Base-by-base conservation (phyloP, 148 eudicot genomes). In the Persicaria tinctoria region DNA sequence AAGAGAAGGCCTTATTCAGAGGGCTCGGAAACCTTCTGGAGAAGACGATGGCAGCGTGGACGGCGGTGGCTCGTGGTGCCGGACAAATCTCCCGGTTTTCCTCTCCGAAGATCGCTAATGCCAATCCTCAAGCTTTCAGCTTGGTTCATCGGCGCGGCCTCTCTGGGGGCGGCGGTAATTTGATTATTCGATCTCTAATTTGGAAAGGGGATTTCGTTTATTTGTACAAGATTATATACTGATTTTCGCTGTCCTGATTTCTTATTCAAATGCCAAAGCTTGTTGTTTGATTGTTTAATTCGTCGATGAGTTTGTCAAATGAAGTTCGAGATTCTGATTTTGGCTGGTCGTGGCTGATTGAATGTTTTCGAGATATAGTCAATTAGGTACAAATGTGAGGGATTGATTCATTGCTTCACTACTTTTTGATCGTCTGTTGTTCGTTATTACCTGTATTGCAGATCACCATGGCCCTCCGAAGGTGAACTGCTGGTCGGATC, bases 381-480 rank as follows among this genome's bases (percentile, higher is more conserved):
- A 50, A 50, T 50, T 50, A 50, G 53, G 53, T 10, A 50, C 9
- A 50, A 8, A 32, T 50, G 3, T 5, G 8, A 50, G 9, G 8
- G 11, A 50, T 50, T 50, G 12, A 50, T 10, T 50, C 53, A 50
- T 50, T 10, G 12, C 13, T 50, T 50, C 9, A 50, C 53, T 50
- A 50, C 13, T 50, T 50, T 63, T 63, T 63, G 16, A 27, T 63
- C 41, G 68, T 63, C 5, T 62, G 27, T 60, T 10, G n/a, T 3
- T 27, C 1, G 12, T 63, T 62, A 27, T 46, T 46, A 16, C 6
- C 18, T 46, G 49, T 18, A 70, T 88, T 47, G 46, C 86, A 91
- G 96, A 89, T 79, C 96, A 81, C 76, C 92, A 91, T 74, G 96
- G 92, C 68, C 85, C 92, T 18, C 68, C 89, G 6, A 91, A 77